Evolutionary conservation across 2,329 filamentous ascomycete genomes (phyloP).

Genomic region (Hymenotorrendiella dingleyae): DNA sequence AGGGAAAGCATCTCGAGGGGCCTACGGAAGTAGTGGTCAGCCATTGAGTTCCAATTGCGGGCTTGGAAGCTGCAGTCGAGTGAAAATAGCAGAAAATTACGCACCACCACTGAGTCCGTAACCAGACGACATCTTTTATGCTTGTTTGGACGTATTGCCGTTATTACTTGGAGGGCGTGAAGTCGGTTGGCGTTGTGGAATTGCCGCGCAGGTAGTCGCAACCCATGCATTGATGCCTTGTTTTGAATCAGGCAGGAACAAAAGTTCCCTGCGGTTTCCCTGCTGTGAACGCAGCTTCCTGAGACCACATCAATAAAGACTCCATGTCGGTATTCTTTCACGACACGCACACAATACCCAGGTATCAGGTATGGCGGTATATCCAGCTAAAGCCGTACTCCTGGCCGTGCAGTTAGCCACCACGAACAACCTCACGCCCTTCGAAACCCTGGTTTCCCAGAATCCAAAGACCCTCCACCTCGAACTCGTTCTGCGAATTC

Average conservation of each 20-base stretch:
- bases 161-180: constrained; percentile 18
- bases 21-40: constrained; percentile 22
- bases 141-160: constrained; percentile 18
- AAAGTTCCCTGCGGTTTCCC: constrained; percentile 10
- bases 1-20: constrained; percentile 81
- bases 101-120: constrained; percentile 76
- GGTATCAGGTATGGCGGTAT: constrained; percentile 40
- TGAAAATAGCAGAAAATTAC: constrained; percentile 28
- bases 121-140: constrained; percentile 65
- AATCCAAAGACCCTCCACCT: constrained; percentile 53
- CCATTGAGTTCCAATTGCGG: constrained; percentile 12
- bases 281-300: constrained; percentile 10
- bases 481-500: constrained; percentile 63
- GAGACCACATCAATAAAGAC: constrained; percentile 4
- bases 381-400: constrained; percentile 63
- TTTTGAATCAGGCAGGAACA: constrained; percentile 2
- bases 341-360: constrained; percentile 20
- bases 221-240: constrained; percentile 19
- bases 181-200: constrained; percentile 12
- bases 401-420: constrained; percentile 66
- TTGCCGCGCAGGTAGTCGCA: too few species aligned
- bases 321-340: constrained; percentile 7
- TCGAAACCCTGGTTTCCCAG: constrained; percentile 53
- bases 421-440: constrained; percentile 55
- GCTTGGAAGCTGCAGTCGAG: not conserved